These are phyloP conservation scores for Quercus engelmannii DNA, from an alignment of 306 rosid genomes.

Conservation along the genomic window DNA sequence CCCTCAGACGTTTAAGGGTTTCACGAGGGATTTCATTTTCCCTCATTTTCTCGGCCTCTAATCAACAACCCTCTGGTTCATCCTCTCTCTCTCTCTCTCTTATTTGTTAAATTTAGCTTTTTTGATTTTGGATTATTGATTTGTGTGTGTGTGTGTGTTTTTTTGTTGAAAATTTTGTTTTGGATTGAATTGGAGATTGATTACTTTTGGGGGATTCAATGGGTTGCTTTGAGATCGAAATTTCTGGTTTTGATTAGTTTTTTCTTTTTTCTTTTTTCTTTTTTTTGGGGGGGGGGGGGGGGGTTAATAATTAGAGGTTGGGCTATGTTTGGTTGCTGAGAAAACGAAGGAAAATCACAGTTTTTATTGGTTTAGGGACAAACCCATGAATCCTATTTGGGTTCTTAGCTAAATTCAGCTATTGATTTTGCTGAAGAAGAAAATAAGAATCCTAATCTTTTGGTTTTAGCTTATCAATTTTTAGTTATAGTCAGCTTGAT, in stretches of 20 bases:
- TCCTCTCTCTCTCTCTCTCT: neutral
- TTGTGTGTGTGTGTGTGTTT: neutral
- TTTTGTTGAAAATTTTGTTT: neutral
- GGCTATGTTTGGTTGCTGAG: neutral
- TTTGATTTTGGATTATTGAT: neutral
- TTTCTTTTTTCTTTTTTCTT: neutral
- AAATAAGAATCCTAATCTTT: neutral
- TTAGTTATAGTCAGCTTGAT: neutral
- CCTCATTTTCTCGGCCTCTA: neutral
- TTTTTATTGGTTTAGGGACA: neutral
- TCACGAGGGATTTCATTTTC: too few species aligned
- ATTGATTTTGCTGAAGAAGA: too few species aligned
- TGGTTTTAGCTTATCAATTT: neutral
- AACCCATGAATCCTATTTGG: too few species aligned
- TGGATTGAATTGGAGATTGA: neutral
- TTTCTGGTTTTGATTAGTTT: neutral
- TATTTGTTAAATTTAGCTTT: neutral
- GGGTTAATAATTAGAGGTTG: neutral
- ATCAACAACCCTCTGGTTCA: slow-evolving; percentile 22
- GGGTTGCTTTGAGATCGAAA: neutral
- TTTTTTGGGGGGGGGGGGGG: too few species aligned
- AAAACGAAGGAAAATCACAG: neutral
- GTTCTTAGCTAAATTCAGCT: too few species aligned
- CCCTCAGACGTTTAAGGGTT: too few species aligned
- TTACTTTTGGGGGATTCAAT: neutral